Evolutionary conservation across 305 asterid species (phyloP).

Genomic region (Fraxinus dipetala): DNA sequence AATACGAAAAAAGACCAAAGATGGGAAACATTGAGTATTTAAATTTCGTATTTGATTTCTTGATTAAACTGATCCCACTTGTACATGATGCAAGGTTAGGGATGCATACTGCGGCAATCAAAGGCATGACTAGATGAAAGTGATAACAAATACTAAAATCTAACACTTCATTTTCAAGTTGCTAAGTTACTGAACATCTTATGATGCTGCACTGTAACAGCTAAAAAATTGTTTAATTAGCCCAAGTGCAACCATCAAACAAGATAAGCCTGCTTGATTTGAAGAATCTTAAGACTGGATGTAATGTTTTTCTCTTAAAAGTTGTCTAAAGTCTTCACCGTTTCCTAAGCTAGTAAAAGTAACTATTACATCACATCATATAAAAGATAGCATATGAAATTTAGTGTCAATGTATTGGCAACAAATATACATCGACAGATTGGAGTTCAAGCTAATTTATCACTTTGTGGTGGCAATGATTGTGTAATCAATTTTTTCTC

Average conservation of each 20-base stretch:
- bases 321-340: neutral
- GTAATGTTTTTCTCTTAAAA: neutral
- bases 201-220: neutral
- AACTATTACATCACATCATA: neutral
- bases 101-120: neutral
- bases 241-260: neutral
- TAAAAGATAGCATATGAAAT: neutral
- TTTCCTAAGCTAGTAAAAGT: neutral
- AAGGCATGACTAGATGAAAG: neutral
- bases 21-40: neutral
- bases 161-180: neutral
- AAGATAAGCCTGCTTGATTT: neutral
- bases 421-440: neutral
- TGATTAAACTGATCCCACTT: neutral
- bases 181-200: neutral
- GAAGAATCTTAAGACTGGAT: neutral
- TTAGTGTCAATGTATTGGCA: neutral
- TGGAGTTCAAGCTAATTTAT: neutral
- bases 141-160: neutral
- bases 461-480: neutral
- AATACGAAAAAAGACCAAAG: neutral
- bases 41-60: neutral
- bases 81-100: neutral
- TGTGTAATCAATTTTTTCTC: neutral
- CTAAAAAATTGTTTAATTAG: neutral